Evolutionary conservation across 805 yeast genomes (phyloP).

Genomic region (Schwanniomyces yamadae): DNA sequence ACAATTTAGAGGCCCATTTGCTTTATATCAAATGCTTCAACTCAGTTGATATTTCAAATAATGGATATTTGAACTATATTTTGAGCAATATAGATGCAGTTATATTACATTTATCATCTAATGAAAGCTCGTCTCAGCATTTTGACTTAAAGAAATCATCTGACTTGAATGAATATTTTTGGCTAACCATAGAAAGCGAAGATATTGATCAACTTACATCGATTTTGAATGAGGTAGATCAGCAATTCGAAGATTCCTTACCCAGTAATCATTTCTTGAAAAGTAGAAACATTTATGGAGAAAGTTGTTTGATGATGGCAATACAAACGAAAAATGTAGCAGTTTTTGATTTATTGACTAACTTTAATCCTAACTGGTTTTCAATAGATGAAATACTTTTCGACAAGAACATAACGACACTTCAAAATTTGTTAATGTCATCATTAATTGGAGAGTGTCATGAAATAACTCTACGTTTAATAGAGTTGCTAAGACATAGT

Average conservation of each 20-base stretch:
- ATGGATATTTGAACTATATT: slow-evolving; percentile 73
- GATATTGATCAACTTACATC: slow-evolving; percentile 18
- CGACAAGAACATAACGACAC: slow-evolving; percentile 54
- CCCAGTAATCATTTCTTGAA: slow-evolving; percentile 21
- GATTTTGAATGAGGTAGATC: slow-evolving; percentile 13
- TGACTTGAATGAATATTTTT: slow-evolving; percentile 47
- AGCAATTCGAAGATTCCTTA: slow-evolving; percentile 9
- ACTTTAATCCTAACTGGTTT: slow-evolving; percentile 46
- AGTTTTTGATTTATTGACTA: slow-evolving; percentile 47
- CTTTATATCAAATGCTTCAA: slow-evolving; percentile 65
- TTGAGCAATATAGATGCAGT: slow-evolving; percentile 85
- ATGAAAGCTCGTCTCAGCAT: slow-evolving; percentile 26
- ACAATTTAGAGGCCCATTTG: slow-evolving; percentile 60
- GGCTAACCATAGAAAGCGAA: slow-evolving; percentile 46
- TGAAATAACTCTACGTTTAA: slow-evolving; percentile 46
- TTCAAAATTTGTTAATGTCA: slow-evolving; percentile 56
- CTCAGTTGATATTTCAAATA: slow-evolving; percentile 24
- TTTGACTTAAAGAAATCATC: slow-evolving; percentile 43
- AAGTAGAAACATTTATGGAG: slow-evolving; percentile 51
- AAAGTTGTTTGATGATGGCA: slow-evolving; percentile 67
- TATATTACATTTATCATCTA: slow-evolving; percentile 50
- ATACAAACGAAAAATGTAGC: slow-evolving; percentile 46
- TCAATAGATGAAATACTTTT: slow-evolving; percentile 65
- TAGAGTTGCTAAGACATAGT: slow-evolving; percentile 37
- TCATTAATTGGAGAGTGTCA: slow-evolving; percentile 58